Evolutionary conservation across 2,329 filamentous ascomycete genomes (phyloP).

Genomic region (Cytospora paraplurivora): DNA sequence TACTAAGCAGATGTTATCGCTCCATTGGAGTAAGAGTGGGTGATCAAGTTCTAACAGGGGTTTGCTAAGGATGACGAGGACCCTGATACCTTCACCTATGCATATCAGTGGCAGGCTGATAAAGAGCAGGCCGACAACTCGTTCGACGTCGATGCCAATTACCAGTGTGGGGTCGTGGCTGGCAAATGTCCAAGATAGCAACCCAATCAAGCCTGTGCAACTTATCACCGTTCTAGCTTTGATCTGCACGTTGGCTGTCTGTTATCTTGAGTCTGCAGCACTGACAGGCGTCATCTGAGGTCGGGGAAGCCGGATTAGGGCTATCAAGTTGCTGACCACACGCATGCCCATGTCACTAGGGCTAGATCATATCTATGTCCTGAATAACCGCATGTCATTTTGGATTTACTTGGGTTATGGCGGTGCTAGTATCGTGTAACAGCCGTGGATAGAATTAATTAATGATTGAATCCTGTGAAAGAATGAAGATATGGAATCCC

Average conservation of each 20-base stretch:
- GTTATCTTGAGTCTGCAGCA: background rate
- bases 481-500: too few species aligned
- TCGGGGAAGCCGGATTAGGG: too few species aligned
- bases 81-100: background rate
- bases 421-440: too few species aligned
- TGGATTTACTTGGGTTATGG: too few species aligned
- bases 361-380: too few species aligned
- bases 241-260: background rate
- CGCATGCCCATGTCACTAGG: too few species aligned
- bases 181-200: background rate
- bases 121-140: background rate
- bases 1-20: background rate
- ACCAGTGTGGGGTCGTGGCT: background rate
- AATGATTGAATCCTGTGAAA: too few species aligned
- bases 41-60: background rate
- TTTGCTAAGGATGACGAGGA: background rate
- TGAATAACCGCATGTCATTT: too few species aligned
- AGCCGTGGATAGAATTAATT: too few species aligned
- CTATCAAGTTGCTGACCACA: too few species aligned
- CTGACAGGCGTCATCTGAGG: background rate
- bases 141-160: background rate
- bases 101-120: background rate
- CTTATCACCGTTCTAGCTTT: background rate
- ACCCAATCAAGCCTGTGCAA: background rate
- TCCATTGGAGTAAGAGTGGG: background rate